Evolutionary conservation across 2,329 filamentous ascomycete species (phyloP).

Genomic region (Claviceps lovelessii): DNA sequence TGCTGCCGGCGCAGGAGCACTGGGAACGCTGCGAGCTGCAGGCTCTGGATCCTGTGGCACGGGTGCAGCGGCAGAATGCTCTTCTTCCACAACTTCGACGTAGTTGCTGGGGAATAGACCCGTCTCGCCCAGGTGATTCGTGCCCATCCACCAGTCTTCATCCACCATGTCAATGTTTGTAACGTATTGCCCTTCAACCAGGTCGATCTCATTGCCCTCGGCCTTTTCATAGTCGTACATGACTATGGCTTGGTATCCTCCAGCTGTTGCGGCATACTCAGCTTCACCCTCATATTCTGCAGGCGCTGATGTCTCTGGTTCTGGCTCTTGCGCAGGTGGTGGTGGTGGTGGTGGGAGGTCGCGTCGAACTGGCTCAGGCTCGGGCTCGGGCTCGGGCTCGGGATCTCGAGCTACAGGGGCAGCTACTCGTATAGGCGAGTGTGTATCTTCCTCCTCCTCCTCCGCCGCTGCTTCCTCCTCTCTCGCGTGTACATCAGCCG

Average conservation of each 20-base stretch:
- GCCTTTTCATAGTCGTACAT: constrained; percentile 96
- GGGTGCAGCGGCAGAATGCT: constrained; percentile 26
- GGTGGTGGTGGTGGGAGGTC: constrained; percentile 46
- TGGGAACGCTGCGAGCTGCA: constrained; percentile 9
- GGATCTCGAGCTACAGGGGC: constrained; percentile 63
- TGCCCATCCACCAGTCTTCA: constrained; percentile 97
- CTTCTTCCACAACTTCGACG: constrained; percentile 66
- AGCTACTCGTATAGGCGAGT: constrained; percentile 70
- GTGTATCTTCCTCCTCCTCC: constrained; percentile 36
- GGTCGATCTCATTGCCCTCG: constrained; percentile 90
- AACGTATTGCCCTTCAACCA: constrained; percentile 76
- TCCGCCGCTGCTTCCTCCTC: constrained; percentile 17
- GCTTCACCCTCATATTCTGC: constrained; percentile 27
- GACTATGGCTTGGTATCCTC: constrained; percentile 60
- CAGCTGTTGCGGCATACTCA: constrained; percentile 21
- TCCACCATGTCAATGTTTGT: constrained; percentile 95
- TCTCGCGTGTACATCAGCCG: constrained; percentile 32
- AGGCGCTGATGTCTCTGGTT: constrained; percentile 49
- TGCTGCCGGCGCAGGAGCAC: constrained; percentile 23
- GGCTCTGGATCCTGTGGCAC: constrained; percentile 19
- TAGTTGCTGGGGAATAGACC: constrained; percentile 97
- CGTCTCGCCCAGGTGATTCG: constrained; percentile 67
- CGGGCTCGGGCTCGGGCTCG: constrained; percentile 29
- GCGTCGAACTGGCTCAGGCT: constrained; percentile 35
- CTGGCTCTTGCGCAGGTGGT: constrained; percentile 37